phyloP scores from a whole-genome alignment of 2,329 filamentous ascomycete genomes.

The Fusarium sp. region DNA sequence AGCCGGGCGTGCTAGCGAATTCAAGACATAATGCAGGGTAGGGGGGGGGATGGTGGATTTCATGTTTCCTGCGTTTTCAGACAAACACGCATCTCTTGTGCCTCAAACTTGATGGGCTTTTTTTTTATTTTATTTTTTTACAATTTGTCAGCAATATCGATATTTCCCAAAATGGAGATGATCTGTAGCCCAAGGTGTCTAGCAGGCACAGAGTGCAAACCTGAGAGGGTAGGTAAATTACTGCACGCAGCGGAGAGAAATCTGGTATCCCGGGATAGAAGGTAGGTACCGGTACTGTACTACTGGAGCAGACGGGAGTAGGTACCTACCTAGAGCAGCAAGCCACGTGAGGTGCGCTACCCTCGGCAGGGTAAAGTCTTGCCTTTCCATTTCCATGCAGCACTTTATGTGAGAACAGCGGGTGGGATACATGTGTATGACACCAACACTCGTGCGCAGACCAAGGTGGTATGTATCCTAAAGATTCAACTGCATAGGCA shows the following conservation, averaged over 20 bases:
- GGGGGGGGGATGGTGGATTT: background rate
- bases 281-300: too few species aligned
- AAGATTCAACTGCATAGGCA: too few species aligned
- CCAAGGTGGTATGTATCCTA: slow-evolving; percentile 1
- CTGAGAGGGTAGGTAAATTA: background rate
- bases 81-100: background rate
- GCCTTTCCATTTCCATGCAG: background rate
- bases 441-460: background rate
- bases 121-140: too few species aligned
- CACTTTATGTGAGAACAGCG: too few species aligned
- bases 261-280: background rate
- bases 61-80: background rate
- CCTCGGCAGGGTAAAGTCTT: slow-evolving; percentile 17
- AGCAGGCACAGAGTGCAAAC: slow-evolving; percentile 1
- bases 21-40: slow-evolving; percentile 27
- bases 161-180: slow-evolving; percentile 10
- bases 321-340: background rate
- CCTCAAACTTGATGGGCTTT: slow-evolving; percentile 1
- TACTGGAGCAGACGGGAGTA: too few species aligned
- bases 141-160: background rate
- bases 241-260: slow-evolving; percentile 10
- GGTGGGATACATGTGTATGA: too few species aligned
- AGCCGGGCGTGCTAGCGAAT: slow-evolving; percentile 14
- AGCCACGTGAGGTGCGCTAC: slow-evolving; percentile 1
- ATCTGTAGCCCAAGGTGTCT: background rate